Base-by-base conservation (phyloP, 2,329 filamentous ascomycete genomes). In the Botrytis sinoallii region DNA sequence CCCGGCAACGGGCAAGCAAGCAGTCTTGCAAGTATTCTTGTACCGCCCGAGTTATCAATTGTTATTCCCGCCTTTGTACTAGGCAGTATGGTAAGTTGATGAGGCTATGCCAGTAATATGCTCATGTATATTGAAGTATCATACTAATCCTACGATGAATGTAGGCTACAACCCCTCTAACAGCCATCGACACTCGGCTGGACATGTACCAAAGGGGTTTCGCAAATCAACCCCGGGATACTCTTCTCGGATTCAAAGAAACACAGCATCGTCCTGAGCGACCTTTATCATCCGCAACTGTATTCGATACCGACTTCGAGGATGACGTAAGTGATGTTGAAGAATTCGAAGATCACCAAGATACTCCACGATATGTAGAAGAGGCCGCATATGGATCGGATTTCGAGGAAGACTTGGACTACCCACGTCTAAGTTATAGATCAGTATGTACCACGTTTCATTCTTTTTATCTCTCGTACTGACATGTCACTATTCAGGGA, bases 301-400 rank as follows among this genome's bases (percentile, higher is more conserved):
- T 94, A 77, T 90, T 91, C 80, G 93, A 94, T 79, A 93, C 92
- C 59, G 93, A 95, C 71, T 85, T 87, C 75, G 93, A 94, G 76
- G 90, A 92, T 67, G 83, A 84, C 63, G 81, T 79, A n/a, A 81
- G 79, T 70, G 85, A 86, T 46, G 84, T 86, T 68, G 83, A 88
- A 75, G 89, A 71, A 38, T 63, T 72, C 46, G 71, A 73, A n/a
- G 71, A 70, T 22, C 32, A 57, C 10, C 46, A 44, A 38, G 42
- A 67, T 32, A 48, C 65, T 16, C 71, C 64, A 48, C 71, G 20
- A 46, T 72, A 60, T 69, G 64, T 61, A 42, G 71, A 69, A 48
- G 71, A 72, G 22, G 44, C 66, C n/a, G 63, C 59, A 40, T 69
- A 72, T 72, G 71, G 48, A 16, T 72, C 71, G 25, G 71, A 72